These are phyloP conservation scores for Teunomyces barrocoloradensis DNA, from an alignment of 805 yeast species.

Conservation along the genomic window DNA sequence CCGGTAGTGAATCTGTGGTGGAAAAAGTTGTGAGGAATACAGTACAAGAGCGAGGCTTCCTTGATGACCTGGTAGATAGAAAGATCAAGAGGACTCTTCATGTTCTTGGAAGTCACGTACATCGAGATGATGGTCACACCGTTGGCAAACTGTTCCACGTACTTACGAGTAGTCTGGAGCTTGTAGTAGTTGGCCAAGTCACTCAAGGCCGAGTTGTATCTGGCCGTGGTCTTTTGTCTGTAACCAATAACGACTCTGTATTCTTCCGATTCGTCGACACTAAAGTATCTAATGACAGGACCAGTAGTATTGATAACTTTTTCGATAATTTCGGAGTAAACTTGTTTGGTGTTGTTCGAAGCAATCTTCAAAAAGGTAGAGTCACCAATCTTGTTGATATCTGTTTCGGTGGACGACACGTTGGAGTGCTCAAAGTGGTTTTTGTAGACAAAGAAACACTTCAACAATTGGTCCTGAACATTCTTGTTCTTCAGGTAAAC, in stretches of 20 bases:
- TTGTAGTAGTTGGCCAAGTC: constrained; percentile 88
- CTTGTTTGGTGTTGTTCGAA: constrained; percentile 70
- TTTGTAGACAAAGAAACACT: constrained; percentile 82
- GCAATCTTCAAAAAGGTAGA: constrained; percentile 73
- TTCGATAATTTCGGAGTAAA: constrained; percentile 70
- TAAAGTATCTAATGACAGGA: constrained; percentile 86
- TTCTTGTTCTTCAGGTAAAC: constrained; percentile 30
- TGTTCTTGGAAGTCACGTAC: constrained; percentile 67
- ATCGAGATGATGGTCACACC: constrained; percentile 84
- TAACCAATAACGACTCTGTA: constrained; percentile 86
- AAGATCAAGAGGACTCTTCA: constrained; percentile 57
- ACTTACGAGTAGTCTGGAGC: constrained; percentile 79
- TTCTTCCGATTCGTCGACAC: constrained; percentile 77
- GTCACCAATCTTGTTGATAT: constrained; percentile 73
- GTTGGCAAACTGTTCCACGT: constrained; percentile 90
- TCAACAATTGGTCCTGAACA: constrained; percentile 48
- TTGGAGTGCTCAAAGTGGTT: constrained; percentile 35
- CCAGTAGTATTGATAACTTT: constrained; percentile 77
- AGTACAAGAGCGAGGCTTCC: constrained; percentile 89
- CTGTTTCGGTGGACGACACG: constrained; percentile 38
- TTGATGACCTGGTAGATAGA: constrained; percentile 86
- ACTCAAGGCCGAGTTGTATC: constrained; percentile 82
- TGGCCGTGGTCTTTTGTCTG: constrained; percentile 78
- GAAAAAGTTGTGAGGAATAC: constrained; percentile 86
- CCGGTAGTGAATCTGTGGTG: constrained; percentile 68